Percentiles rank a stretch among this genome's conserved stretches.
Conservation (phyloP, 345 rosid genomes). For the Rhodamnia rubescens region DNA sequence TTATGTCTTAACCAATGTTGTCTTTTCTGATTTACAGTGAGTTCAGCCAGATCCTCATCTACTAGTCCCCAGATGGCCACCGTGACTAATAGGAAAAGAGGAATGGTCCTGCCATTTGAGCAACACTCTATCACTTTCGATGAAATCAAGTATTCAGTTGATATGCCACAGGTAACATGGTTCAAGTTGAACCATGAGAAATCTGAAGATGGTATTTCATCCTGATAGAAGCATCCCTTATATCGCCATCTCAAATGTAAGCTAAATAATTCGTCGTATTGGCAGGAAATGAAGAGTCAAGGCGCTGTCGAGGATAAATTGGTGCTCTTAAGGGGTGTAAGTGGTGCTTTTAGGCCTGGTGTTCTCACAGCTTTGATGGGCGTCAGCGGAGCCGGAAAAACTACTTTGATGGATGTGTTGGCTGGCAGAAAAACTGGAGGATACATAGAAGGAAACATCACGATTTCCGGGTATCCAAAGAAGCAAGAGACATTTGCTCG, state of each 20-base stretch:
- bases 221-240: background rate
- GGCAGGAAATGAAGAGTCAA: constrained; percentile 40
- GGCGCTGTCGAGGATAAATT: constrained; percentile 30
- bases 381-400: constrained; percentile 48
- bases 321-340: constrained; percentile 35
- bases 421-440: constrained; percentile 54
- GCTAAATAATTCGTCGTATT: background rate
- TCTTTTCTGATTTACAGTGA: background rate
- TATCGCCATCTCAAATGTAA: background rate
- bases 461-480: constrained; percentile 39
- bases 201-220: background rate
- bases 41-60: background rate
- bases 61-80: background rate
- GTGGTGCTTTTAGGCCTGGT: constrained; percentile 46
- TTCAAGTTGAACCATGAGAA: background rate
- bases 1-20: background rate
- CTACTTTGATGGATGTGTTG: constrained; percentile 49
- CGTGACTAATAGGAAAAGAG: constrained; percentile 13
- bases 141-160: constrained; percentile 31
- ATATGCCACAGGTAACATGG: constrained; percentile 45
- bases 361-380: constrained; percentile 56
- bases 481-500: constrained; percentile 57
- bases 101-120: constrained; percentile 60
- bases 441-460: constrained; percentile 31
- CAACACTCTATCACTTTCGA: constrained; percentile 42